Base-by-base conservation (phyloP, 495 filamentous ascomycete genomes). In the Choiromyces venosus region DNA sequence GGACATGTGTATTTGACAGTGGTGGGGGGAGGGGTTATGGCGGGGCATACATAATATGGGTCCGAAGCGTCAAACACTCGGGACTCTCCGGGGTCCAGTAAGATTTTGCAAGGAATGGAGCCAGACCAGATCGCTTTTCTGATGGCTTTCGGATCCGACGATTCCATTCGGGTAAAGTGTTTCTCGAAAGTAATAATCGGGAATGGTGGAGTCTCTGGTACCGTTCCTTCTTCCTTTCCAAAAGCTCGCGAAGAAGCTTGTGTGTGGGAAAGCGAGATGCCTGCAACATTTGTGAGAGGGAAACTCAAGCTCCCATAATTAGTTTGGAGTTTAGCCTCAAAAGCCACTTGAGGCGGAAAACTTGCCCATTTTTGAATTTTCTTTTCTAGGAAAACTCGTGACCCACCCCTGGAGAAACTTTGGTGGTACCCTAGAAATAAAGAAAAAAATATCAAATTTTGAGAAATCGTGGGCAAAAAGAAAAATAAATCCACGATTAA, bases 41-140 rank as follows among this genome's bases (percentile, higher is more conserved):
- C n/a, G 37, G 61, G 52, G 66, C 72, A 16, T 79, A 78, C 79
- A 67, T 80, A 81, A 52, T 80, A 81, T 36, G 80, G 80, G 56
- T 76, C 76, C 38, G 74, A 69, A 46, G 44, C 73, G 64, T 81
- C 79, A 52, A 75, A 79, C 19, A 79, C 70, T 46, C 79, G 79
- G 37, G 69, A 72, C 68, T 81, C 80, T 29, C 78, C 39, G 36
- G 75, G 78, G 69, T 81, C 79, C 52, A 81, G 77, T 8, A 82
- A 29, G 74, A 81, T 77, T 46, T 74, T 80, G 42, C 75, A 69
- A 33, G 80, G 80, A n/a, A 81, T 81, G 38, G 76, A 72, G 40
- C 80, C 80, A 37, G 73, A 56, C 80, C 79, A 81, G 39, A 81
- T 44, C 40, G 73, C 76, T 56, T 70, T 79, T 8, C 79, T 79